phyloP scores from a whole-genome alignment of 352 stramenopile genomes.

The Pythium sukuiense region DNA sequence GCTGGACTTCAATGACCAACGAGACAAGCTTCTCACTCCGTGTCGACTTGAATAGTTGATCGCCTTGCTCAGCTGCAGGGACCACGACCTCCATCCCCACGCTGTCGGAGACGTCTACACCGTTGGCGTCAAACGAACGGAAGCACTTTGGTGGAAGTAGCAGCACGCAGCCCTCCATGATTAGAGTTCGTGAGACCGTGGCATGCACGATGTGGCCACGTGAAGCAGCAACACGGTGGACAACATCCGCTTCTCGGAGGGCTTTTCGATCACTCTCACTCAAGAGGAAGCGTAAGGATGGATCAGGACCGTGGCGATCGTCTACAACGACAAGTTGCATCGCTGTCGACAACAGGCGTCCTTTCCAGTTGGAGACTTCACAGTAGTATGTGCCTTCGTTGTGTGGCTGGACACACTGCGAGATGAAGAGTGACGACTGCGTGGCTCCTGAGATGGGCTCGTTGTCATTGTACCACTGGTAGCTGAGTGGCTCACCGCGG shows the following conservation, averaged over 20 bases:
- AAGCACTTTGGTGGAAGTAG: constrained; percentile 58
- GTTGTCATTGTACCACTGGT: constrained; percentile 60
- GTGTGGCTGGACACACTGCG: constrained; percentile 49
- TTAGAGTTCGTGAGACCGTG: not conserved
- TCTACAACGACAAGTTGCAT: constrained; percentile 52
- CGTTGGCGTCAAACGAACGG: constrained; percentile 37
- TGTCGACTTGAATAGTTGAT: not conserved
- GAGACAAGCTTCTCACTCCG: constrained; percentile 44
- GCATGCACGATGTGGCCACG: constrained; percentile 37
- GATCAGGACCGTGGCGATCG: constrained; percentile 40
- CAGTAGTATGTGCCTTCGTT: constrained; percentile 66
- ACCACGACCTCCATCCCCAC: constrained; percentile 54
- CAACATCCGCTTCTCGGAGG: constrained; percentile 5
- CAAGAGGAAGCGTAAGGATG: constrained; percentile 41
- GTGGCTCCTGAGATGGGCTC: constrained; percentile 39
- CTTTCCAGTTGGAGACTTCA: constrained; percentile 56
- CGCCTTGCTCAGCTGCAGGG: not conserved
- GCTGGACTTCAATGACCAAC: constrained; percentile 43
- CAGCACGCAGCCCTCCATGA: constrained; percentile 33
- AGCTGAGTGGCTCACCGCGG: constrained; percentile 66
- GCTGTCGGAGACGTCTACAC: constrained; percentile 47
- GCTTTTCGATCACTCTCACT: constrained; percentile 20
- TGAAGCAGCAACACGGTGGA: constrained; percentile 40
- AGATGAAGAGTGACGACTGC: constrained; percentile 48
- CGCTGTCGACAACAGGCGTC: constrained; percentile 27